Percentiles rank a stretch among this genome's conserved stretches.
Conservation (phyloP, 1,139 yeast species). For the Geotrichum carabidarum region DNA sequence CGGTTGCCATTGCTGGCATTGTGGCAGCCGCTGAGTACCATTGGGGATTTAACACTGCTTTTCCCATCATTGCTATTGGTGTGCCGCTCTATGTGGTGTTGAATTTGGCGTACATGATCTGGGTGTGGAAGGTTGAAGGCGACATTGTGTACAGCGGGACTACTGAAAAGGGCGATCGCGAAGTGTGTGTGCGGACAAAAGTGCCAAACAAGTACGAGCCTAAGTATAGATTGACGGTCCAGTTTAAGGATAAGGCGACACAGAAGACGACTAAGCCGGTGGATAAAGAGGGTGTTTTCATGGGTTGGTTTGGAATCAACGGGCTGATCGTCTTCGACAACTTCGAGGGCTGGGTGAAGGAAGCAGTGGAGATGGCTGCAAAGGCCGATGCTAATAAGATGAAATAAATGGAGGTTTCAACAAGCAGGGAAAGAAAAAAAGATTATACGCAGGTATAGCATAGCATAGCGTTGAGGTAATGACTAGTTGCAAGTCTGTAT, state of each 20-base stretch:
- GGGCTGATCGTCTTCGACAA: constrained; percentile 30
- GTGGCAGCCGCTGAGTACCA: constrained; percentile 67
- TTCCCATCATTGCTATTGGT: constrained; percentile 42
- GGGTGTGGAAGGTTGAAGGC: constrained; percentile 49
- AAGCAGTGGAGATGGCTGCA: constrained; percentile 4
- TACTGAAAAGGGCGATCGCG: constrained; percentile 26
- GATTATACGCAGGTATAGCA: neutral
- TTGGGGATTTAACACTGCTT: constrained; percentile 43
- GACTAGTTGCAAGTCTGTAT: too few relatives aligned
- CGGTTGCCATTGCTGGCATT: constrained; percentile 61
- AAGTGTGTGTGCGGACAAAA: constrained; percentile 32
- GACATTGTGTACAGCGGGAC: constrained; percentile 61
- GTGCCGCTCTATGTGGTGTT: constrained; percentile 49
- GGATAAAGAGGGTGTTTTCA: constrained; percentile 21
- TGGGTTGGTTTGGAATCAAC: constrained; percentile 30
- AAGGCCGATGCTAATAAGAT: constrained; percentile 5
- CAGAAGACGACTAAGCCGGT: neutral
- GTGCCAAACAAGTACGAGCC: constrained; percentile 42
- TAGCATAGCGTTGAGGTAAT: too few relatives aligned
- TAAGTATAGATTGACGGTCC: constrained; percentile 42
- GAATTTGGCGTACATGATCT: constrained; percentile 46
- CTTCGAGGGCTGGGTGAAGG: constrained; percentile 23
- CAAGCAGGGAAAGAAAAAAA: neutral
- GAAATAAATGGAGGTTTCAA: neutral
- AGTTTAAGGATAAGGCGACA: neutral